These are phyloP conservation scores for Fusarium solani-melongenae DNA, from an alignment of 2,329 filamentous ascomycete species.

Conservation along the genomic window DNA sequence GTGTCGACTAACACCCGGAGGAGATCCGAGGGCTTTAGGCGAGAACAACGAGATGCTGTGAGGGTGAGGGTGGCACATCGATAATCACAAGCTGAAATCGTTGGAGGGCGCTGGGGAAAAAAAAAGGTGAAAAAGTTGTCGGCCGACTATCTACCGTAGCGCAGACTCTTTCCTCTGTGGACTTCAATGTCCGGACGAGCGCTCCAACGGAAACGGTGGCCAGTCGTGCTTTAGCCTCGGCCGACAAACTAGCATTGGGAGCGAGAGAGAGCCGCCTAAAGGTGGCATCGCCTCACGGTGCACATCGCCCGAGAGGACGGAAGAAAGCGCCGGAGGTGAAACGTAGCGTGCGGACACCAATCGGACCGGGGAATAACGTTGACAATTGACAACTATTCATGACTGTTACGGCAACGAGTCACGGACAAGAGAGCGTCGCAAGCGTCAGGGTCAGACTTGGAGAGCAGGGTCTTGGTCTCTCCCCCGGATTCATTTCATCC, in stretches of 20 bases:
- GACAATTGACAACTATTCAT: constrained; percentile 22
- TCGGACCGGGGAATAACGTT: constrained; percentile 29
- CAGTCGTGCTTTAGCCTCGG: constrained; percentile 2
- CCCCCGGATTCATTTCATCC: constrained; percentile 35
- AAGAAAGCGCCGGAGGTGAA: constrained; percentile 25
- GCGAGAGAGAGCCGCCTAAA: constrained; percentile 4
- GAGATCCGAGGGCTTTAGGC: constrained; percentile 19
- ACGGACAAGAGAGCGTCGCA: background rate
- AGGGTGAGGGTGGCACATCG: background rate
- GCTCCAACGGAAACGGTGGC: constrained; percentile 17
- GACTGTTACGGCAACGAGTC: constrained; percentile 5
- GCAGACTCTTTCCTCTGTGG: constrained; percentile 5
- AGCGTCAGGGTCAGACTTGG: background rate
- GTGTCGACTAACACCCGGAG: constrained; percentile 11
- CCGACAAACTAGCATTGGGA: background rate
- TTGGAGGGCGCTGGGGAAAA: background rate
- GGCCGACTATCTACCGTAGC: background rate
- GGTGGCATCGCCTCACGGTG: background rate
- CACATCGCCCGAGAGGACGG: background rate
- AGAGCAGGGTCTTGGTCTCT: constrained; percentile 7
- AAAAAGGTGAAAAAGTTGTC: background rate
- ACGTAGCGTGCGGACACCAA: constrained; percentile 24
- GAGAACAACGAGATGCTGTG: constrained; percentile 5
- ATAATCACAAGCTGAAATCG: background rate
- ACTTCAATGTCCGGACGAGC: constrained; percentile 30